Conservation (phyloP, 768 basidiomycete species). For the Podaxis pistillaris region DNA sequence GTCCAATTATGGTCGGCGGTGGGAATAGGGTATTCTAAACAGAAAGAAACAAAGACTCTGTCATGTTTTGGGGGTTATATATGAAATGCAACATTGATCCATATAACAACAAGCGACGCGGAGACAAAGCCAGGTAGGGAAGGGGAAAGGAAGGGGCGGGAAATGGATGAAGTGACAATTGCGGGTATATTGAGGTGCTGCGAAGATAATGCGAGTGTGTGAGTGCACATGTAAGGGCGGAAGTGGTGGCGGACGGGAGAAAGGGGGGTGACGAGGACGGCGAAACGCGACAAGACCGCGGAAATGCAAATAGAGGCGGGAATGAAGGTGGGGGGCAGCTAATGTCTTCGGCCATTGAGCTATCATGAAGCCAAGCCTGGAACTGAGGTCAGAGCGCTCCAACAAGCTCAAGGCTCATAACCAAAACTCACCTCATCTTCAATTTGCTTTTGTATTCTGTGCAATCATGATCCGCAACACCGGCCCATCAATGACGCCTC, state of each 20-base stretch:
- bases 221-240: not conserved
- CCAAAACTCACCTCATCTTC: not conserved
- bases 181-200: slow-evolving; percentile 1
- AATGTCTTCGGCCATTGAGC: not conserved
- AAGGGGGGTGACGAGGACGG: not conserved
- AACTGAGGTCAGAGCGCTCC: no score
- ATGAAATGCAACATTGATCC: not conserved
- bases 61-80: not conserved
- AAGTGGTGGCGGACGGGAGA: not conserved
- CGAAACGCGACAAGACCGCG: not conserved
- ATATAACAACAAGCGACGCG: not conserved
- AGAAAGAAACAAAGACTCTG: not conserved
- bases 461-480: not conserved
- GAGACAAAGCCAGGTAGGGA: not conserved
- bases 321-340: not conserved
- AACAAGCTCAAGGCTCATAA: not conserved
- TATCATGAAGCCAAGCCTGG: not conserved
- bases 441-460: slow-evolving; percentile 2
- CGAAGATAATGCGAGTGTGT: not conserved
- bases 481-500: not conserved
- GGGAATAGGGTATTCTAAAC: not conserved
- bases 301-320: not conserved
- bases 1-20: not conserved
- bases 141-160: not conserved
- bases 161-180: not conserved